Conservation (phyloP, 345 rosid species). For the Ceriops tagal region DNA sequence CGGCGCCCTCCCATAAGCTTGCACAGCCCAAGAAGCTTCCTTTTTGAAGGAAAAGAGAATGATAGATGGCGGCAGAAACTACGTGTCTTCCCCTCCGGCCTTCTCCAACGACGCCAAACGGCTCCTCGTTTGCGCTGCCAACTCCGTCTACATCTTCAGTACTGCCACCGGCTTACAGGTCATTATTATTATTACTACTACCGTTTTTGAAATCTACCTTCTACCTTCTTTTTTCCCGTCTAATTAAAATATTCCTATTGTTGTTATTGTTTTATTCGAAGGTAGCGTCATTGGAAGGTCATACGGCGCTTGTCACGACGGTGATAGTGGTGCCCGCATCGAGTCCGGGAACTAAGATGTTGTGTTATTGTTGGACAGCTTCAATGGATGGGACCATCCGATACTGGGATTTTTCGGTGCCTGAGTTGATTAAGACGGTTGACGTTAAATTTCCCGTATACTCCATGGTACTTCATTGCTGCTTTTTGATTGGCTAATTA, state of each 20-base stretch:
- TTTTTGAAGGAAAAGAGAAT: constrained; percentile 21
- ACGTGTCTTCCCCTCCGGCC: constrained; percentile 64
- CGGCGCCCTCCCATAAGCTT: too few species aligned
- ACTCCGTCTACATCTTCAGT: constrained; percentile 77
- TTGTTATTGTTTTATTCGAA: constrained; percentile 1
- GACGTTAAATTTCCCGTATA: constrained; percentile 53
- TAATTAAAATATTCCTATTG: neutral
- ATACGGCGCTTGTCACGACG: constrained; percentile 65
- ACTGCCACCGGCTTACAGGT: constrained; percentile 82
- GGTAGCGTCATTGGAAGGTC: constrained; percentile 79
- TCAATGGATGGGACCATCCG: constrained; percentile 89
- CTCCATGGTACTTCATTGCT: constrained; percentile 55
- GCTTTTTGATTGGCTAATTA: neutral
- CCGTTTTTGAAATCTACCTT: neutral
- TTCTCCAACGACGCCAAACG: constrained; percentile 92
- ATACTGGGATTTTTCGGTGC: constrained; percentile 80
- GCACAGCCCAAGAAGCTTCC: neutral
- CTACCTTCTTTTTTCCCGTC: neutral
- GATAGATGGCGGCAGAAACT: constrained; percentile 83
- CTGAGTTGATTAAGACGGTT: constrained; percentile 70
- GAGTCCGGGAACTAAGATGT: constrained; percentile 44
- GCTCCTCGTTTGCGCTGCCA: constrained; percentile 74
- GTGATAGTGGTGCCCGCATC: constrained; percentile 70
- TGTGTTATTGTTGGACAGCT: constrained; percentile 88
- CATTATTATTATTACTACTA: neutral